Percentiles rank a stretch among this genome's conserved stretches.
Conservation (phyloP, 306 rosid species). For the Astragalus glycyphyllos region DNA sequence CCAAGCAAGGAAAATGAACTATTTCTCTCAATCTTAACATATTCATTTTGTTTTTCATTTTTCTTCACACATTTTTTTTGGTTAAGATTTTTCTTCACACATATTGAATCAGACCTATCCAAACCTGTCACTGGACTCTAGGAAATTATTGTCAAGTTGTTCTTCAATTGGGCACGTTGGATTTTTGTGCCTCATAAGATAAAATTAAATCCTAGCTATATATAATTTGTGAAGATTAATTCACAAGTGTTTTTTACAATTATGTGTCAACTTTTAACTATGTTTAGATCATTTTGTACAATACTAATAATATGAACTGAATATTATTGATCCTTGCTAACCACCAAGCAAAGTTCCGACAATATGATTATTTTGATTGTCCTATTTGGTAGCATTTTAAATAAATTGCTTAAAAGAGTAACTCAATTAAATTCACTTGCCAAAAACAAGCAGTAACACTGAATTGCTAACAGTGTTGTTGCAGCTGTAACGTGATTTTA, state of each 20-base stretch:
- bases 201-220: background rate
- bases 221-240: background rate
- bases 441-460: constrained; percentile 24
- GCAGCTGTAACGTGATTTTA: constrained; percentile 43
- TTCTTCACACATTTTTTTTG: background rate
- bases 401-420: constrained; percentile 15
- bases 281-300: background rate
- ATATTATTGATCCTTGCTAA: too few species aligned
- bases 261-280: constrained; percentile 11
- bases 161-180: constrained; percentile 27
- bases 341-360: too few species aligned
- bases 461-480: constrained; percentile 31
- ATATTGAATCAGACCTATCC: constrained; percentile 1
- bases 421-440: constrained; percentile 14
- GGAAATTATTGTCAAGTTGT: constrained; percentile 15
- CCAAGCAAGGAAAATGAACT: constrained; percentile 12
- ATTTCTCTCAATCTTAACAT: constrained; percentile 24
- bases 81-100: too few species aligned
- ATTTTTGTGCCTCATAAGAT: constrained; percentile 21
- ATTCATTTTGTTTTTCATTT: constrained; percentile 34
- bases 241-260: background rate
- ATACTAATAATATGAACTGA: too few species aligned
- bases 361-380: too few species aligned
- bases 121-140: background rate
- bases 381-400: too few species aligned